Evolutionary conservation across 1,139 yeast genomes (phyloP), one percentile per base, ranked within the genome.

Genomic region (Zygotorulaspora mrakii): DNA sequence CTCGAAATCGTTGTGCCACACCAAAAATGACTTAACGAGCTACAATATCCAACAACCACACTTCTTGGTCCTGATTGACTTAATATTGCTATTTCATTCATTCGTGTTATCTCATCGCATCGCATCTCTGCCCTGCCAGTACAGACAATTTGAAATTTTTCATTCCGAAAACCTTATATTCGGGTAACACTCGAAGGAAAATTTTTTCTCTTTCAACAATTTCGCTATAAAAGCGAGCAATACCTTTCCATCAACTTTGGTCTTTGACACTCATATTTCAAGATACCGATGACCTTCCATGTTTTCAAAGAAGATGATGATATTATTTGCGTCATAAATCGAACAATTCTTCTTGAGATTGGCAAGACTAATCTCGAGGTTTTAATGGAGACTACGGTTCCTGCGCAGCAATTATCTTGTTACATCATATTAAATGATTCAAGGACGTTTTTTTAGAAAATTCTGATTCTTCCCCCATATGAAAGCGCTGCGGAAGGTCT

Each of bases 341-440:
- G 59, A 55, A 60, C 65, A 60, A 59, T 60, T 60, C 65, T 54
- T 50, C 59, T 52, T 50, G 42, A 31, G 45, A 28, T 24, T 38
- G 22, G 28, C 29, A 12, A 24, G 12, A 25, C 18, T 9, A 38
- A 35, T 31, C 22, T 35, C 39, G 61, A 57, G 65, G 65, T 59
- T 55, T 59, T 60, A 46, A 52, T 60, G 65, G 65, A 54, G 65
- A 60, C 35, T 44, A 61, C 56, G 63, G 62, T 56, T 50, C 62
- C 64, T 52, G 54, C 62, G 64, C 64, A 59, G 60, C 51, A 47
- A 45, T 47, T 51, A 58, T 57, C 65, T 60, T 60, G 65, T 60
- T 60, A 60, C 64, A 58, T 56, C 58, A 58, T 50, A 40, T 35
- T 44, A n/a, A 53, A 54, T 52, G 57, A 48, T 47, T 44, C 52